Base-by-base conservation (phyloP, 2,329 filamentous ascomycete genomes). In the Stagonosporopsis cucurbitacearum region DNA sequence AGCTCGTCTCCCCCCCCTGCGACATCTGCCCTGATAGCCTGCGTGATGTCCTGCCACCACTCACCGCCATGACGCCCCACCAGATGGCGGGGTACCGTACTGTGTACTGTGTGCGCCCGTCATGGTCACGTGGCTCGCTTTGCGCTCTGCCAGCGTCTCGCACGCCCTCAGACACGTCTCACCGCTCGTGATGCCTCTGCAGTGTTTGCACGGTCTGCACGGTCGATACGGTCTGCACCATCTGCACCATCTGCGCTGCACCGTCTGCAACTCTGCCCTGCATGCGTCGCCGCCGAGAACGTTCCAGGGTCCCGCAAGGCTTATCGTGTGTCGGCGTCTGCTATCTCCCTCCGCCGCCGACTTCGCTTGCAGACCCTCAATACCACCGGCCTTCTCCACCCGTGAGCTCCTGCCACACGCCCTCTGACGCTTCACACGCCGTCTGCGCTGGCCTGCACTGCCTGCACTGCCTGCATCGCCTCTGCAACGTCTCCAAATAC, bases 281-380 rank as follows among this genome's bases (percentile, higher is more conserved):
- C 35, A 20, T 26, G 47, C 46, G 40, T 28, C 53, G 39, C 47
- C 53, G 47, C 53, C 53, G 42, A 33, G 28, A 46, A 32, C 42
- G 52, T 35, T 50, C 62, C n/a, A n/a, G n/a, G n/a, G n/a, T n/a
- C n/a, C n/a, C n/a, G n/a, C n/a, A n/a, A n/a, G n/a, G n/a, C 68
- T 74, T 74, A 73, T 74, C 70, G 62, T 63, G 54, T 25, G 30
- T 74, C 73, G 73, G 73, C 71, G 62, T 63, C 56, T 26, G 32
- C 37, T 55, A 55, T 46, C 55, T 67, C 66, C 69, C 69, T 20
- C 23, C 40, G 54, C 23, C 35, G 67, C 71, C 71, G 71, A 74
- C 59, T 64, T 70, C 70, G 50, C 22, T 39, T 11, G 30, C 68
- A 69, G 59, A 62, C 54, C 50, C 57, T 57, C 55, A 56, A 33